phyloP scores from a whole-genome alignment of 2,329 filamentous ascomycete genomes.

The Neofusicoccum ribis region DNA sequence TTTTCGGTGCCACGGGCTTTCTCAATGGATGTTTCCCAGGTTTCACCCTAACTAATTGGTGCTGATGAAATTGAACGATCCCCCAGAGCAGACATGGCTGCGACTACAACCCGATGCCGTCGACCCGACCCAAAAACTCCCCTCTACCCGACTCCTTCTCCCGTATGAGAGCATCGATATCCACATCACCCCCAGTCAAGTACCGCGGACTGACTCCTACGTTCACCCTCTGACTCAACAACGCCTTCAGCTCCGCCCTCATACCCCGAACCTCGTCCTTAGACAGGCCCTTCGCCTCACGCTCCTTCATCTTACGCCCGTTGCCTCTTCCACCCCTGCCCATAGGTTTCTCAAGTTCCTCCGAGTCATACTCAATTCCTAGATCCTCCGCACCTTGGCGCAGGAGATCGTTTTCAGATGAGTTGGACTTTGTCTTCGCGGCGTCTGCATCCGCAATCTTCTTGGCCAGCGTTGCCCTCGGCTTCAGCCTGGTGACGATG shows the following conservation, averaged over 20 bases:
- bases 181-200: conserved; percentile 78
- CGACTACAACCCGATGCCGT: conserved; percentile 44
- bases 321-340: conserved; percentile 65
- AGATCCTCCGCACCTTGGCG: conserved; percentile 84
- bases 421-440: conserved; percentile 82
- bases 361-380: conserved; percentile 89
- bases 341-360: conserved; percentile 68
- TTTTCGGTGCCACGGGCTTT: no score
- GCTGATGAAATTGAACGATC: no score
- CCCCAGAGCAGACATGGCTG: background rate
- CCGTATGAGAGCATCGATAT: conserved; percentile 72
- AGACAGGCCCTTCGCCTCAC: conserved; percentile 64
- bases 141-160: conserved; percentile 52
- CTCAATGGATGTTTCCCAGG: no score
- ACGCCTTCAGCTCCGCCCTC: conserved; percentile 68
- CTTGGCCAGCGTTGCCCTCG: conserved; percentile 79
- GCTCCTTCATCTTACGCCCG: conserved; percentile 72
- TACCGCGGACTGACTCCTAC: conserved; percentile 86
- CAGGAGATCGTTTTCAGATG: conserved; percentile 77
- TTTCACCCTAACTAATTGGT: no score
- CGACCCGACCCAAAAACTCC: conserved; percentile 64
- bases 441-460: conserved; percentile 78
- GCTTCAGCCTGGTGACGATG: conserved; percentile 72
- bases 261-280: conserved; percentile 73
- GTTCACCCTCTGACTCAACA: conserved; percentile 76